phyloP scores from a whole-genome alignment of 176 grass and related monocot genomes.

The Cocos nucifera region DNA sequence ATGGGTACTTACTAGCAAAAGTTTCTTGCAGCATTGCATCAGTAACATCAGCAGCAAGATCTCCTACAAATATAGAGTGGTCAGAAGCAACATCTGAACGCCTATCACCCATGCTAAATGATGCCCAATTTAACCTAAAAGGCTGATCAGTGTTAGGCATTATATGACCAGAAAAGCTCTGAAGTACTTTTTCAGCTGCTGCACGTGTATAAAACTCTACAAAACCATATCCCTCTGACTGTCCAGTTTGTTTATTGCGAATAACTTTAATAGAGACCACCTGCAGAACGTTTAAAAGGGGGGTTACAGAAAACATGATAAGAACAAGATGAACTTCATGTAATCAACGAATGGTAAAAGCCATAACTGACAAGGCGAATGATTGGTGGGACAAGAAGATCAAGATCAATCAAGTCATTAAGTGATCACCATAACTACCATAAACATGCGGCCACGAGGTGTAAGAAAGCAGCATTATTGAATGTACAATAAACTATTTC shows the following conservation, averaged over 20 bases:
- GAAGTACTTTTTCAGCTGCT: conserved; percentile 79
- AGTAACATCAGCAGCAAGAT: conserved; percentile 91
- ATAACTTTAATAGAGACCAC: conserved; percentile 71
- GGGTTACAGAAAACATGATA: too few relatives aligned
- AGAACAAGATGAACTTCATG: too few relatives aligned
- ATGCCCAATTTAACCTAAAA: conserved; percentile 97
- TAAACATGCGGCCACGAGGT: too few relatives aligned
- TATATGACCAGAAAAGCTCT: conserved; percentile 71
- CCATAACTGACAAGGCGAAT: too few relatives aligned
- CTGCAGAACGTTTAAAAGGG: conserved; percentile 6
- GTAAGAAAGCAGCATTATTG: too few relatives aligned
- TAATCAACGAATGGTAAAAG: too few relatives aligned
- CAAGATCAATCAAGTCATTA: too few relatives aligned
- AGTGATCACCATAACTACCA: too few relatives aligned
- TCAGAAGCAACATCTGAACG: conserved; percentile 77
- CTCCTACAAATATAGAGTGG: conserved; percentile 96
- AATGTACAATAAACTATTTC: too few relatives aligned
- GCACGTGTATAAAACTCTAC: conserved; percentile 84
- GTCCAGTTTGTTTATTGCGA: conserved; percentile 80
- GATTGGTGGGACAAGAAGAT: too few relatives aligned
- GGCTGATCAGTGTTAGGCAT: conserved; percentile 96
- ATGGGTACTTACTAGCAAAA: conserved; percentile 81
- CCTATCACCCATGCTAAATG: conserved; percentile 93
- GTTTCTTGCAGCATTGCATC: conserved; percentile 66
- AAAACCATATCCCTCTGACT: conserved; percentile 97